A percentile compares a stretch with the other conserved stretches of the same genome.
These are phyloP conservation scores for Leishmania lainsoni DNA, from an alignment of 208 protist species.

Conservation along the genomic window DNA sequence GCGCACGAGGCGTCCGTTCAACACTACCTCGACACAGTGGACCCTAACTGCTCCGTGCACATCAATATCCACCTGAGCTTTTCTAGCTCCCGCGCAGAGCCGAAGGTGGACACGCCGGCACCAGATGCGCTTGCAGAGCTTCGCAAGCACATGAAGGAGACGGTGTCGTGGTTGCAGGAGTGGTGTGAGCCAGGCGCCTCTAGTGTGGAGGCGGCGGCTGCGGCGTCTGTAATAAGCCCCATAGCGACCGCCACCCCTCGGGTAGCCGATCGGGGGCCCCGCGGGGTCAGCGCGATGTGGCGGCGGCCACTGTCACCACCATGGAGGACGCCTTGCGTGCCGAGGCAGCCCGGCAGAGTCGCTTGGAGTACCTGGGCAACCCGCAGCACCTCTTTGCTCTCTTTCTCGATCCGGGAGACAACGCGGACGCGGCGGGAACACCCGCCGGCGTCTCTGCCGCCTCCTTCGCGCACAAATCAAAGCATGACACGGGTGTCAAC, in stretches of 20 bases:
- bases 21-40: slow-evolving; percentile 41
- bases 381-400: slow-evolving; percentile 55
- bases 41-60: slow-evolving; percentile 25
- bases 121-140: slow-evolving; percentile 40
- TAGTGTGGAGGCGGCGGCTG: not conserved
- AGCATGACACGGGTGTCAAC: slow-evolving; percentile 9
- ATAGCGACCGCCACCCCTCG: not conserved
- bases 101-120: slow-evolving; percentile 33
- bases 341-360: slow-evolving; percentile 48
- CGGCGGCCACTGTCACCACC: slow-evolving; percentile 24
- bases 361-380: slow-evolving; percentile 62
- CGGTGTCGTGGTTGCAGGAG: slow-evolving; percentile 25
- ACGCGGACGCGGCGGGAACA: not conserved
- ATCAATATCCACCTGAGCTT: slow-evolving; percentile 51
- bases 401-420: slow-evolving; percentile 28
- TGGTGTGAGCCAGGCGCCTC: slow-evolving; percentile 12
- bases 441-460: slow-evolving; percentile 8
- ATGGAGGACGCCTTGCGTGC: slow-evolving; percentile 48
- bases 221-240: not conserved
- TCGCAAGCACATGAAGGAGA: slow-evolving; percentile 34
- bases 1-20: slow-evolving; percentile 1
- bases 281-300: slow-evolving; percentile 22
- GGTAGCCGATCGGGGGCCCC: not conserved
- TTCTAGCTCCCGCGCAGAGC: slow-evolving; percentile 53
- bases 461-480: not conserved